These are phyloP conservation scores for Paramecium octaurelia DNA, from an alignment of 73 alveolate species.

Conservation along the genomic window DNA sequence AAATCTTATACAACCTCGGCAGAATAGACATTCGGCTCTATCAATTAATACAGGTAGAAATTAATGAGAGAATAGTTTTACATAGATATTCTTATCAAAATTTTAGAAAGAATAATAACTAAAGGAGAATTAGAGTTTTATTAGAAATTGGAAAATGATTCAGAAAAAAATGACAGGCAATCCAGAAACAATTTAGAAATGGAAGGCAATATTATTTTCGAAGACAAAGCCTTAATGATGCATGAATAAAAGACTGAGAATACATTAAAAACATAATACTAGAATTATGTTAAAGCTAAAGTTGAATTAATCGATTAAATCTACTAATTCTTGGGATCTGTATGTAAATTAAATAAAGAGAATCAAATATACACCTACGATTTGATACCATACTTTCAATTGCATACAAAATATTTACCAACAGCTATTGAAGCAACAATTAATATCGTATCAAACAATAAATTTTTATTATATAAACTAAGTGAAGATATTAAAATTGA, in stretches of 20 bases:
- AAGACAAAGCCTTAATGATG: background rate
- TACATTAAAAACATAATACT: background rate
- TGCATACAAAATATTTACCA: constrained; percentile 6
- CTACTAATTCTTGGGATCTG: constrained; percentile 37
- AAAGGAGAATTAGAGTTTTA: constrained; percentile 56
- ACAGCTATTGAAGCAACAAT: background rate
- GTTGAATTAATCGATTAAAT: constrained; percentile 34
- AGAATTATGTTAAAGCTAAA: constrained; percentile 5
- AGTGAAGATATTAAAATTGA: constrained; percentile 49
- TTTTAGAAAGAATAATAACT: constrained; percentile 35
- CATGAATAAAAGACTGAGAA: background rate
- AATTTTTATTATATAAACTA: constrained; percentile 4
- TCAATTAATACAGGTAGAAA: constrained; percentile 43
- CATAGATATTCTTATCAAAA: constrained; percentile 46
- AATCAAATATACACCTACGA: constrained; percentile 12
- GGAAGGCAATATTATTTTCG: background rate
- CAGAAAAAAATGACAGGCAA: background rate
- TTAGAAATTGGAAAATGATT: background rate
- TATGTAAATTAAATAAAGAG: constrained; percentile 37
- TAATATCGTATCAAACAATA: constrained; percentile 22
- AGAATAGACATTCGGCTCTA: constrained; percentile 45
- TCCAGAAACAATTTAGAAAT: background rate
- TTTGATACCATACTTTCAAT: constrained; percentile 32
- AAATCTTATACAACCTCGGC: constrained; percentile 34
- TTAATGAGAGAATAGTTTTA: constrained; percentile 59